Conservation (phyloP, 352 stramenopile species). For the Poterioochromonas sp. region DNA sequence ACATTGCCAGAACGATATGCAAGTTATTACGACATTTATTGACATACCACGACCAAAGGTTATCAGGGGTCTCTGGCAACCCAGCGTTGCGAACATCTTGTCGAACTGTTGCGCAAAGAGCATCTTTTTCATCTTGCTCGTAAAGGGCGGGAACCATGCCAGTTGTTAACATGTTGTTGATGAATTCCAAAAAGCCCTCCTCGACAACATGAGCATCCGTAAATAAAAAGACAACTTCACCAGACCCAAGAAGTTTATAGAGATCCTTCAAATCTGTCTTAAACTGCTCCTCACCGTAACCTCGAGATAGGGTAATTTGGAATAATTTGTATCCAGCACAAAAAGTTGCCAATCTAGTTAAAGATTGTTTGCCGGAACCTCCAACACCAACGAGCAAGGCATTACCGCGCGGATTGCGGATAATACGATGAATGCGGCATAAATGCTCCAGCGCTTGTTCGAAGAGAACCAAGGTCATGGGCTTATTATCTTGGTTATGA, state of each 20-base stretch:
- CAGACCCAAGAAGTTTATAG: conserved; percentile 71
- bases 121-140: conserved; percentile 78
- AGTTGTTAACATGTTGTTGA: conserved; percentile 94
- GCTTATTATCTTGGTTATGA: conserved; percentile 86
- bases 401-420: conserved; percentile 77
- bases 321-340: conserved; percentile 84
- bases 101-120: conserved; percentile 63
- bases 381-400: conserved; percentile 83
- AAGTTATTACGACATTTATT: conserved; percentile 81
- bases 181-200: conserved; percentile 89
- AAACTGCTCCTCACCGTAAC: conserved; percentile 84
- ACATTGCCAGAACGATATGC: conserved; percentile 87
- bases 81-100: conserved; percentile 73
- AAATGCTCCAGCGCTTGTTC: conserved; percentile 88
- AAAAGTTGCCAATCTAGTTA: conserved; percentile 78
- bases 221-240: conserved; percentile 84
- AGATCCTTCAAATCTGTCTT: conserved; percentile 84
- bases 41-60: conserved; percentile 85
- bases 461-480: conserved; percentile 87
- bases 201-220: conserved; percentile 87
- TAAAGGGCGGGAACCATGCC: conserved; percentile 83
- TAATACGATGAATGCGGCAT: conserved; percentile 78
- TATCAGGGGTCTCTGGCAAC: conserved; percentile 78
- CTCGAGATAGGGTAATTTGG: conserved; percentile 80
- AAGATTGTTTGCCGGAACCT: conserved; percentile 82